Evolutionary conservation across 805 yeast genomes (phyloP).

Genomic region (Starmerella apis): DNA sequence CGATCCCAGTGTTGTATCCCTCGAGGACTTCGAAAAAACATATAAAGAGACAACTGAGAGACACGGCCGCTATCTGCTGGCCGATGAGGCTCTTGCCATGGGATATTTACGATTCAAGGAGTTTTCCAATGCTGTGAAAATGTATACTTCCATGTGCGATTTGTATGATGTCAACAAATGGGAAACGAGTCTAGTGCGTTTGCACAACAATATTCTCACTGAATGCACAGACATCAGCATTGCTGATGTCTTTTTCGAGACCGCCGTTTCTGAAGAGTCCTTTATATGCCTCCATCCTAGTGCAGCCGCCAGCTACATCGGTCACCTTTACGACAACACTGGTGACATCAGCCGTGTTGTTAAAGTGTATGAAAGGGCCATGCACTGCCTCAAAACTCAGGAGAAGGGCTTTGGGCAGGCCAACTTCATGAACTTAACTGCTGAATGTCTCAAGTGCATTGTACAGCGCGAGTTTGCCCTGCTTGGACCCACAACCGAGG

Average conservation of each 20-base stretch:
- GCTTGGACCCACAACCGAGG: constrained; percentile 17
- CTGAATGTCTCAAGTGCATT: constrained; percentile 17
- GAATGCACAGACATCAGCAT: constrained; percentile 19
- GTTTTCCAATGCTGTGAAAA: constrained; percentile 21
- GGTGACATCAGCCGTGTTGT: constrained; percentile 14
- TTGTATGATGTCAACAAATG: constrained; percentile 15
- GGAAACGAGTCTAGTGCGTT: constrained; percentile 18
- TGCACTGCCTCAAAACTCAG: constrained; percentile 12
- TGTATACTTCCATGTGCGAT: constrained; percentile 21
- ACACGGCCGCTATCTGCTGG: constrained; percentile 21
- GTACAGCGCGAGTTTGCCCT: constrained; percentile 17
- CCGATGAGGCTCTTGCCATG: constrained; percentile 25
- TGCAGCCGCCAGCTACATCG: constrained; percentile 24
- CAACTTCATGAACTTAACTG: constrained; percentile 18
- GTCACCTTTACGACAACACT: constrained; percentile 11
- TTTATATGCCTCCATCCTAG: constrained; percentile 24
- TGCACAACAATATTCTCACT: constrained; percentile 26
- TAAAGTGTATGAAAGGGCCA: constrained; percentile 15
- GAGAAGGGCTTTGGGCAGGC: constrained; percentile 1
- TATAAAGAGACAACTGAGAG: constrained; percentile 19
- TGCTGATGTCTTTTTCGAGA: constrained; percentile 21
- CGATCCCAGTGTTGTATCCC: constrained; percentile 22
- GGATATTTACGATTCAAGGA: constrained; percentile 21
- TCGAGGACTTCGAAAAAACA: constrained; percentile 22
- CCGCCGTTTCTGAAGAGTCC: constrained; percentile 16